These are phyloP conservation scores for Chrysoporthe puriensis DNA, from an alignment of 2,329 filamentous ascomycete genomes.

Conservation along the genomic window DNA sequence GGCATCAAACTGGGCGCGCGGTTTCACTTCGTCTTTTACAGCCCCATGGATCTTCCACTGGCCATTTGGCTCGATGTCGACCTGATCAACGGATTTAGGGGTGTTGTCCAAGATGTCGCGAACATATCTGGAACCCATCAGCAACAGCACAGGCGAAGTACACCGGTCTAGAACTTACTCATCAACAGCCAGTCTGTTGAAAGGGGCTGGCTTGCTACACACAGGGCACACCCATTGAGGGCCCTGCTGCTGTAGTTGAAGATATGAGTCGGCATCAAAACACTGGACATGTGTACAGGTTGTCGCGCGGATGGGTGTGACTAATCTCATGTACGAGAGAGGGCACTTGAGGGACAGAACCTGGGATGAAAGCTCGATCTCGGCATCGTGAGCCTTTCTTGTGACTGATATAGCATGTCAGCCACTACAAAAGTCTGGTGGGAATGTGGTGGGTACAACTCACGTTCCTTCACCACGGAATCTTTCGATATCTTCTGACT, in stretches of 20 bases:
- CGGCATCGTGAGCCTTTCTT: slow-evolving; percentile 79
- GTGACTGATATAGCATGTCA: slow-evolving; percentile 60
- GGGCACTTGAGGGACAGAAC: slow-evolving; percentile 93
- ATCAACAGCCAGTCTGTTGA: slow-evolving; percentile 82
- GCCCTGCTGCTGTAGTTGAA: slow-evolving; percentile 93
- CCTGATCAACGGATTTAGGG: slow-evolving; percentile 72
- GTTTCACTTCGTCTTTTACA: slow-evolving; percentile 36
- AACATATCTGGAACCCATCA: slow-evolving; percentile 66
- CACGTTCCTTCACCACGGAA: slow-evolving; percentile 83
- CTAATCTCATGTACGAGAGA: slow-evolving; percentile 81
- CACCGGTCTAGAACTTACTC: slow-evolving; percentile 60
- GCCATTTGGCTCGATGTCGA: slow-evolving; percentile 87
- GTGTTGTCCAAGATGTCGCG: slow-evolving; percentile 83
- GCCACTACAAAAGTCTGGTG: slow-evolving; percentile 31
- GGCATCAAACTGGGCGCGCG: slow-evolving; percentile 35
- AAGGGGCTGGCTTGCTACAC: slow-evolving; percentile 82
- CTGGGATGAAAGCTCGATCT: slow-evolving; percentile 86
- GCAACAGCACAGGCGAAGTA: slow-evolving; percentile 3
- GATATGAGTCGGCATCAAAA: slow-evolving; percentile 89
- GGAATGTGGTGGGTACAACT: slow-evolving; percentile 37
- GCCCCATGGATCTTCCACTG: slow-evolving; percentile 62
- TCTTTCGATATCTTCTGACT: slow-evolving; percentile 77
- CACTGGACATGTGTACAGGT: slow-evolving; percentile 90
- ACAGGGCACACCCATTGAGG: slow-evolving; percentile 97
- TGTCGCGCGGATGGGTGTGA: slow-evolving; percentile 76